Base-by-base conservation (phyloP, 2,329 filamentous ascomycete species). In the Trematosphaeria pertusa region DNA sequence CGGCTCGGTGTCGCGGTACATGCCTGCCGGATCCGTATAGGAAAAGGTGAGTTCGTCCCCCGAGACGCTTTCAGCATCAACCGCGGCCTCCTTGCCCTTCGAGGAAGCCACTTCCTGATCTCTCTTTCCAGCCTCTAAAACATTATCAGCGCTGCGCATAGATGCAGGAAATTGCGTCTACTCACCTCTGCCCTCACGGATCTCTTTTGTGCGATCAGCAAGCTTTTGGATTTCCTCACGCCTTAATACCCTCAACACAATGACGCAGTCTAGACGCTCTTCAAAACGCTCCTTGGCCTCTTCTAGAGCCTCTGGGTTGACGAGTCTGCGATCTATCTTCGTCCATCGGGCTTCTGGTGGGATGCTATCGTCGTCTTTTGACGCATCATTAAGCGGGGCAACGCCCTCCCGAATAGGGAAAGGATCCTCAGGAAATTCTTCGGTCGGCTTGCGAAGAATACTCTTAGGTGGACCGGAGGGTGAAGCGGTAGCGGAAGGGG, bases 161-260 rank as follows among this genome's bases (percentile, higher is more conserved):
- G n/a, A n/a, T n/a, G n/a, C n/a, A n/a, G n/a, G n/a, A n/a, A n/a
- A n/a, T n/a, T n/a, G n/a, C n/a, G n/a, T n/a, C n/a, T n/a, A n/a
- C n/a, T n/a, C n/a, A n/a, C n/a, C n/a, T n/a, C n/a, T n/a, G 34
- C 33, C 46, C 41, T 71, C 88, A 84, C 91, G 82, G 50, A 97
- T 83, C 64, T 90, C 84, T 55, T 87, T 85, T 7, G 92, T 97
- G 39, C 87, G 87, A 52, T 86, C 82, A 10, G 91, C 91, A 67
- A 96, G 91, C 24, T 84, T 86, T 71, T 96, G 88, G 44, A 97
- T 96, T 64, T 97, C 91, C 58, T 95, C 89, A 71, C 88, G 89
- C 37, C 84, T 89, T 66, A 97, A 72, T 6, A 96, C 92, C 44
- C 92, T 81, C 45, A 97, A 78, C 2, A 97, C 91, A 69, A 97